A percentile compares a stretch with the other conserved stretches of the same genome.
These are phyloP conservation scores for Meyerozyma sp. DNA, from an alignment of 1,139 yeast genomes.

Conservation along the genomic window DNA sequence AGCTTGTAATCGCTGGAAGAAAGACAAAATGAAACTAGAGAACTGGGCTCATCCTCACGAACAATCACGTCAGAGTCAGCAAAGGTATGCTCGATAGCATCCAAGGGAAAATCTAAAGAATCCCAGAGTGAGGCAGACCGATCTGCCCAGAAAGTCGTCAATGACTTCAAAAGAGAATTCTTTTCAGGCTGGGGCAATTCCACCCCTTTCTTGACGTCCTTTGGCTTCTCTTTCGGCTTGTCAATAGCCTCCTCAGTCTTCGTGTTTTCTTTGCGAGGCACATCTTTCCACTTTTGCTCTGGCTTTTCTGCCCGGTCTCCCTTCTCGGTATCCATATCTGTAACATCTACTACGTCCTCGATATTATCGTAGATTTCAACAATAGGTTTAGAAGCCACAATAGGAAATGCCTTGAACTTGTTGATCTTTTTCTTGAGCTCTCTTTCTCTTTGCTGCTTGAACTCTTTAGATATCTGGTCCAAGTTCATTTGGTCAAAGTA, in stretches of 20 bases:
- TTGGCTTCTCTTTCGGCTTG: constrained; percentile 2
- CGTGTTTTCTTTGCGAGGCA: not conserved
- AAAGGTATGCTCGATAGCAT: constrained; percentile 81
- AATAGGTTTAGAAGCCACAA: constrained; percentile 75
- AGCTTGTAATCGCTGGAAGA: constrained; percentile 78
- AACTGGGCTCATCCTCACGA: constrained; percentile 95
- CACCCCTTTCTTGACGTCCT: constrained; percentile 8
- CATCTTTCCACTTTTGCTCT: not conserved
- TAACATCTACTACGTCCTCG: constrained; percentile 69
- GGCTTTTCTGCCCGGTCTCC: constrained; percentile 5
- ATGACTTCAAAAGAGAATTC: constrained; percentile 72
- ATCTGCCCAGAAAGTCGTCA: constrained; percentile 96
- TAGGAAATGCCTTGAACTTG: constrained; percentile 69
- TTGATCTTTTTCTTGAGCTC: constrained; percentile 61
- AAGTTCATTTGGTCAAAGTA: constrained; percentile 74
- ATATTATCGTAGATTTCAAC: constrained; percentile 90
- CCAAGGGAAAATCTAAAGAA: constrained; percentile 79
- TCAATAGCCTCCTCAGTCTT: not conserved
- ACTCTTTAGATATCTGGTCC: constrained; percentile 78
- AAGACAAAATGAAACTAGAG: constrained; percentile 87
- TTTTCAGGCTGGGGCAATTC: constrained; percentile 54
- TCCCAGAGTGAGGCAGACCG: constrained; percentile 95
- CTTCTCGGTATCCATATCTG: constrained; percentile 17
- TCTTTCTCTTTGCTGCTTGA: constrained; percentile 78
- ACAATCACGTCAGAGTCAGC: constrained; percentile 92